phyloP scores from a whole-genome alignment of 768 basidiomycete species.

The Suillus alpinus region DNA sequence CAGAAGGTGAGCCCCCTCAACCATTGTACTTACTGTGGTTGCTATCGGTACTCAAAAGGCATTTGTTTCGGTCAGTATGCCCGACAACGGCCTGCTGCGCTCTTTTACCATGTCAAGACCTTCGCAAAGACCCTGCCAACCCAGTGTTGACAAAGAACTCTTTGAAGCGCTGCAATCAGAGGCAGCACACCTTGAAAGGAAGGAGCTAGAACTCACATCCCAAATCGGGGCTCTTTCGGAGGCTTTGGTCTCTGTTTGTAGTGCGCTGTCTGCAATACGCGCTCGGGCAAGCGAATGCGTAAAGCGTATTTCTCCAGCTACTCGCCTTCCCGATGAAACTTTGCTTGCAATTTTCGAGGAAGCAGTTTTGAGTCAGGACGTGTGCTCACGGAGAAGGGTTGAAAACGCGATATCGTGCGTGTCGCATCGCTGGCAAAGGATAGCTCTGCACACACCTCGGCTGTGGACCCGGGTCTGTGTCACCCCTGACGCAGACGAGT shows the following conservation, averaged over 20 bases:
- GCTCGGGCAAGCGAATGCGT: slow-evolving; percentile 29
- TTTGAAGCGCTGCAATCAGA: neutral
- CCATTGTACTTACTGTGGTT: neutral
- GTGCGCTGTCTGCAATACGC: slow-evolving; percentile 12
- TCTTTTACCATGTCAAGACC: neutral
- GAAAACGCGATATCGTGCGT: slow-evolving; percentile 29
- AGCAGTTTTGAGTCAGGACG: slow-evolving; percentile 24
- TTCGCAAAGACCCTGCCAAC: neutral
- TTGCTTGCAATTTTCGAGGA: slow-evolving; percentile 30
- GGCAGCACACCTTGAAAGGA: neutral
- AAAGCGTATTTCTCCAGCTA: slow-evolving; percentile 26
- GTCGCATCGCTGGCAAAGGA: slow-evolving; percentile 30
- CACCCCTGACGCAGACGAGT: slow-evolving; percentile 13
- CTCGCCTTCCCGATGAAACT: slow-evolving; percentile 30
- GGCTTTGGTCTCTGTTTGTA: neutral
- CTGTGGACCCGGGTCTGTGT: slow-evolving; percentile 28
- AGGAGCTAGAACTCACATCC: neutral
- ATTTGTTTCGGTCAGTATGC: neutral
- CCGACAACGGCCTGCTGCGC: neutral
- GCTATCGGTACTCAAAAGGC: neutral
- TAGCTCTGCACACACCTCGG: slow-evolving; percentile 28
- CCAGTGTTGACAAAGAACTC: neutral
- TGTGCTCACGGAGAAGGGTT: slow-evolving; percentile 14
- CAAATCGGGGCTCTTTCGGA: neutral
- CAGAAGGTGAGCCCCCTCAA: neutral